These are phyloP conservation scores for Bruguiera gymnorhiza DNA, from an alignment of 345 rosid species.

Conservation along the genomic window DNA sequence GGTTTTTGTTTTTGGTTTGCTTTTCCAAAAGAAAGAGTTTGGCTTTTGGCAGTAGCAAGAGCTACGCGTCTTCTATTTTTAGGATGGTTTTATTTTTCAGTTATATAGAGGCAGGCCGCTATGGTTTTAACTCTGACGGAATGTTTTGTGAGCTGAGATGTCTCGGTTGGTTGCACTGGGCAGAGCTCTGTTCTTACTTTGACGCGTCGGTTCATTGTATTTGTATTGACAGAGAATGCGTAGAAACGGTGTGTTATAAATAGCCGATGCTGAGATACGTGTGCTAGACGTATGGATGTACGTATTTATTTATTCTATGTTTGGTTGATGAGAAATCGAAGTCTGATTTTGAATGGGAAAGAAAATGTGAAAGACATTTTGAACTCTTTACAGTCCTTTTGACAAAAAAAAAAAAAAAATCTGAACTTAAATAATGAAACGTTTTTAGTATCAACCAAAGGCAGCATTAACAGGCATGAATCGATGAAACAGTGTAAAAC, in stretches of 20 bases:
- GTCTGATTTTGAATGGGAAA: not conserved
- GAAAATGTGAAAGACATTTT: not conserved
- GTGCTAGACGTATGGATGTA: not conserved
- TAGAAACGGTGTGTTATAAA: not conserved
- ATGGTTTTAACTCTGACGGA: not conserved
- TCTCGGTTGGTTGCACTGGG: not conserved
- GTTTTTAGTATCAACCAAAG: no score
- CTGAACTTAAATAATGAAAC: no score
- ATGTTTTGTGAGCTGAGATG: not conserved
- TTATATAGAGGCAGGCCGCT: no score
- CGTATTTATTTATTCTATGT: not conserved
- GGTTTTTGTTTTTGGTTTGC: not conserved
- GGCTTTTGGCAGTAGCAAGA: not conserved
- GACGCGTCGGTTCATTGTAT: not conserved
- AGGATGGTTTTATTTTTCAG: not conserved
- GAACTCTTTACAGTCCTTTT: not conserved
- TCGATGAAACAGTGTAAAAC: no score
- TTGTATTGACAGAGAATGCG: not conserved
- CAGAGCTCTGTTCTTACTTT: not conserved
- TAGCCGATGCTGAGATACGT: not conserved
- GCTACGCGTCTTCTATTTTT: not conserved
- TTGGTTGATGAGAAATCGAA: constrained; percentile 3
- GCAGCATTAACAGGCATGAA: no score
- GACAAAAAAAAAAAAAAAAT: no score
- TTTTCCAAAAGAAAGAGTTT: not conserved